These are phyloP conservation scores for Candida endomychidarum DNA, from an alignment of 805 yeast species.

Conservation along the genomic window DNA sequence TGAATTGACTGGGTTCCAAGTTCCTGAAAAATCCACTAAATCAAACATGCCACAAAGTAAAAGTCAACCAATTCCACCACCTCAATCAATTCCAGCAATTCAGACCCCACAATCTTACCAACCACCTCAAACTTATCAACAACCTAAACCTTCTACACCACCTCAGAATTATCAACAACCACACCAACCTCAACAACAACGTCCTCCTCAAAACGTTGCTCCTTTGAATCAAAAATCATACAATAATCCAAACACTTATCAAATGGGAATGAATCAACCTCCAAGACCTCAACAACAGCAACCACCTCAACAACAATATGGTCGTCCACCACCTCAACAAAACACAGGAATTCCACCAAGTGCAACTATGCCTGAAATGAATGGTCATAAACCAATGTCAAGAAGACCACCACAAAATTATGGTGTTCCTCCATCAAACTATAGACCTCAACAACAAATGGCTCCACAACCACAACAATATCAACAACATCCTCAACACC, in stretches of 20 bases:
- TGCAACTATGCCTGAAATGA: constrained; percentile 3
- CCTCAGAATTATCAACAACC: constrained; percentile 14
- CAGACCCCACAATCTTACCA: constrained; percentile 15
- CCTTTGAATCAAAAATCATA: constrained; percentile 12
- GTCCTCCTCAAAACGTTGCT: constrained; percentile 14
- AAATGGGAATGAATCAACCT: constrained; percentile 6
- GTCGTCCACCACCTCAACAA: constrained; percentile 15
- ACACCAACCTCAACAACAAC: constrained; percentile 21
- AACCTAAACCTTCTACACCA: constrained; percentile 2
- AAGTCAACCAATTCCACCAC: constrained; percentile 4
- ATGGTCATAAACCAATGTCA: constrained; percentile 9
- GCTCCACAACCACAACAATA: constrained; percentile 18
- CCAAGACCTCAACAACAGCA: constrained; percentile 15
- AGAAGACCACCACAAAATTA: constrained; percentile 14
- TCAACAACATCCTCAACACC: constrained; percentile 11
- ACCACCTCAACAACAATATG: constrained; percentile 16
- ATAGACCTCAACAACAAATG: constrained; percentile 8
- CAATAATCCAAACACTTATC: constrained; percentile 12
- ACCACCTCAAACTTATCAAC: constrained; percentile 11
- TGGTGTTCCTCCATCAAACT: constrained; percentile 7
- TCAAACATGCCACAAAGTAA: constrained; percentile 11
- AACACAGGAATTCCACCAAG: constrained; percentile 3
- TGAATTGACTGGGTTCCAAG: constrained; percentile 15
- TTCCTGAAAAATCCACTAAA: constrained; percentile 4
- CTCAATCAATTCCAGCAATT: constrained; percentile 1